These are phyloP conservation scores for Saccharomycopsis fodiens DNA, from an alignment of 805 yeast genomes.

Conservation along the genomic window DNA sequence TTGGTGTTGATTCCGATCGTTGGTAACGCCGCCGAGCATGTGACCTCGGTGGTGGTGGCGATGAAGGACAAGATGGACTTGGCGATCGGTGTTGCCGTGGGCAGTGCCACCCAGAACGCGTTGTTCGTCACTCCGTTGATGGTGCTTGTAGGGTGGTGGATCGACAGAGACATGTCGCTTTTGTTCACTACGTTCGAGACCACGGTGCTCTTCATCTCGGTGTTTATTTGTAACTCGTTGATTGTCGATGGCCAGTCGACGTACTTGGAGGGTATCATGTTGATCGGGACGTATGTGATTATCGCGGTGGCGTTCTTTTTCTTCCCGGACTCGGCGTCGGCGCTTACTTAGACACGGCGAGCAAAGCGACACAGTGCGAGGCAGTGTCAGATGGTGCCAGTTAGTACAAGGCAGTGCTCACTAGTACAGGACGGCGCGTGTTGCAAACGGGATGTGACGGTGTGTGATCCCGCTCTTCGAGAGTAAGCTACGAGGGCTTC, in stretches of 20 bases:
- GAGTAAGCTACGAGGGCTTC: too few relatives aligned
- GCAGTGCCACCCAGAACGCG: conserved; percentile 92
- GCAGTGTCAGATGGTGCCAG: too few relatives aligned
- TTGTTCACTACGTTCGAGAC: conserved; percentile 92
- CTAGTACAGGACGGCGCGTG: too few relatives aligned
- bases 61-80: conserved; percentile 95
- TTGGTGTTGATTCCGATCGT: conserved; percentile 90
- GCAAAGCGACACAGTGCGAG: too few relatives aligned
- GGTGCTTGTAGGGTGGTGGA: conserved; percentile 86
- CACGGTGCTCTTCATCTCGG: conserved; percentile 80
- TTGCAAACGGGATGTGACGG: too few relatives aligned
- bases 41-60: conserved; percentile 91
- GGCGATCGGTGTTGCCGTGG: conserved; percentile 94
- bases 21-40: conserved; percentile 98
- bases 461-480: too few relatives aligned
- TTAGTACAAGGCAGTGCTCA: too few relatives aligned
- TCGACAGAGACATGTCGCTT: conserved; percentile 86
- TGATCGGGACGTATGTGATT: conserved; percentile 75
- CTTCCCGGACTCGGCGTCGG: conserved; percentile 51
- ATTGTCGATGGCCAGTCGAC: conserved; percentile 91
- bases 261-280: conserved; percentile 95
- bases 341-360: too few relatives aligned
- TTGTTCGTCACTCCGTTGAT: conserved; percentile 90
- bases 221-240: conserved; percentile 77
- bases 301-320: conserved; percentile 85